Conservation (phyloP, 768 basidiomycete species). For the Kwoniella sp. region DNA sequence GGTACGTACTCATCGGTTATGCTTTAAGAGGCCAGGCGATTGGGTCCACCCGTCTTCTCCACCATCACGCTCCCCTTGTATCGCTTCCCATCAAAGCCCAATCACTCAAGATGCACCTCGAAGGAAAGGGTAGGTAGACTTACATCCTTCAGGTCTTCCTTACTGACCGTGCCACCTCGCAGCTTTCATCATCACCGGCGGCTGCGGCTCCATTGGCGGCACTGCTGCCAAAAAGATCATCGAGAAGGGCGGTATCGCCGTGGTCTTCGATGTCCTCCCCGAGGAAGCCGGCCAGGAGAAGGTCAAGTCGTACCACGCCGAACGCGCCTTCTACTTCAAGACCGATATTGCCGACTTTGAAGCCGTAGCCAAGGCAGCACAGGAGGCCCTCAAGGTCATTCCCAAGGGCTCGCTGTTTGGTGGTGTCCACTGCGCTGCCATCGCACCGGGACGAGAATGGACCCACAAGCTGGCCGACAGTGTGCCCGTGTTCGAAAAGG, state of each 20-base stretch:
- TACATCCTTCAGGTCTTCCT: too few species aligned
- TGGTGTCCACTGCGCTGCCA: constrained; percentile 28
- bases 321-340: constrained; percentile 28
- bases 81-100: too few species aligned
- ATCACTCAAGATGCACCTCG: background rate
- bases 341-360: constrained; percentile 32
- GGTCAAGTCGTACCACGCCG: constrained; percentile 12
- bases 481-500: constrained; percentile 5
- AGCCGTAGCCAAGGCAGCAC: constrained; percentile 19
- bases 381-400: constrained; percentile 8
- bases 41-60: too few species aligned
- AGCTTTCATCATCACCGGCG: constrained; percentile 36
- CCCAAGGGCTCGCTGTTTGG: constrained; percentile 22
- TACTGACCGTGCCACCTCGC: too few species aligned
- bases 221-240: constrained; percentile 17
- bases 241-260: constrained; percentile 16
- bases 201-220: constrained; percentile 38
- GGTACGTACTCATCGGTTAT: too few species aligned
- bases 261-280: constrained; percentile 33
- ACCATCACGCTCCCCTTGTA: too few species aligned
- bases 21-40: too few species aligned
- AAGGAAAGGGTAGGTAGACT: too few species aligned
- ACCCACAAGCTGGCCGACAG: constrained; percentile 17
- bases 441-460: constrained; percentile 18
- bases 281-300: constrained; percentile 25